Evolutionary conservation across 1,284 basidiomycete genomes (phyloP), one percentile per base, ranked within the genome.

Genomic region (Cryptococcus sp.): DNA sequence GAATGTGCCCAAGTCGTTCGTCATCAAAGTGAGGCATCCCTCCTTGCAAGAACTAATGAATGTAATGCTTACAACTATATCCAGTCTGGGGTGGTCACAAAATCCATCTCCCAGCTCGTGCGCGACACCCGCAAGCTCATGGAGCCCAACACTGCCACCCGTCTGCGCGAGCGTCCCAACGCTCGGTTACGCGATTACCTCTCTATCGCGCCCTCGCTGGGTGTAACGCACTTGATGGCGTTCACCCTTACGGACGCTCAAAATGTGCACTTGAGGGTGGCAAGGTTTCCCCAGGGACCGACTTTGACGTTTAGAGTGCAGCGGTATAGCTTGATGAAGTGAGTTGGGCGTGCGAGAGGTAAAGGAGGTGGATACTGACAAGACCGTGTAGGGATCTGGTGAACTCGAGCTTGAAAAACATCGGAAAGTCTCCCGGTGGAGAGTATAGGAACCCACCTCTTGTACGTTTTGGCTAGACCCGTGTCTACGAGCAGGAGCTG

Each of bases 151-250:
- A 99, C 96, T 20, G 96, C 95, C 6, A 87, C 87, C 59, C 83
- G 94, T 50, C 82, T 99, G 18, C 86, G 81, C 78, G 95, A 98
- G 82, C 83, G 94, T 40, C 86, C 86, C 58, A 83, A 88, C 50
- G 98, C 98, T 73, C 89, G 94, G 72, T 82, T 98, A 24, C 90
- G 93, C 76, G 96, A 98, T 77, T 99, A 92, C 75, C 79, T 98
- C 54, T 87, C 87, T 18, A 88, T 98, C 82, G 92, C 90, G 1
- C 94, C 94, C 1, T 85, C 90, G 7, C 83, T 99, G 20, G 85
- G 87, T 62, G 93, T 98, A 39, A 90, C 93, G 4, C 96, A 99
- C 79, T 79, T 99, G 42, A 83, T 98, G 62, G 91, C 93, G 42
- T 89, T 98, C 76, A 92, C 89, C 6, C 78, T 95, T 59, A 91